Percentiles rank a stretch among this genome's conserved stretches.
phyloP scores from a whole-genome alignment of 176 grass and related monocot species.

The Dendrocalamus sinicus region DNA sequence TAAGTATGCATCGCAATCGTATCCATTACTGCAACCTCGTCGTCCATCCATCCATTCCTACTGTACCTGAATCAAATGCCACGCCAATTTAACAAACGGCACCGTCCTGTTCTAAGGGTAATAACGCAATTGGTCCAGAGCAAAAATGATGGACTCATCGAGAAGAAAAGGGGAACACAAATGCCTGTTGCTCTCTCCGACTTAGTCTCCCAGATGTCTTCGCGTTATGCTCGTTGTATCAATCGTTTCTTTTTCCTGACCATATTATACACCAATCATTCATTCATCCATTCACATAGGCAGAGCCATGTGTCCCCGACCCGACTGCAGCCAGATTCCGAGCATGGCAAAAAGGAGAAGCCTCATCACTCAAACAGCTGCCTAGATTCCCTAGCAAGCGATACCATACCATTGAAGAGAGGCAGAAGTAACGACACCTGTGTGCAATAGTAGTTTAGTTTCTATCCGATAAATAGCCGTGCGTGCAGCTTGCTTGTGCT shows the following conservation, averaged over 20 bases:
- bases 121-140: not conserved
- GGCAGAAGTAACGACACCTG: constrained; percentile 4
- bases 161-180: not conserved
- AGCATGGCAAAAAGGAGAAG: constrained; percentile 35
- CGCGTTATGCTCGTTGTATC: not conserved
- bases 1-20: constrained; percentile 21
- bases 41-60: not conserved
- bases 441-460: not conserved
- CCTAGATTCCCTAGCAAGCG: not conserved
- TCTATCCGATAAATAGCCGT: constrained; percentile 28
- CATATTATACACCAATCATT: not conserved
- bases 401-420: constrained; percentile 25
- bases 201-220: constrained; percentile 22
- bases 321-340: not conserved
- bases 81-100: not conserved
- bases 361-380: not conserved
- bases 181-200: constrained; percentile 21
- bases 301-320: constrained; percentile 18
- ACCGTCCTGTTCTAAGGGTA: not conserved
- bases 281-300: not conserved
- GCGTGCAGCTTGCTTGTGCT: not conserved
- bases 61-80: not conserved
- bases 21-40: not conserved
- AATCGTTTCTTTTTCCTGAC: not conserved
- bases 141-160: not conserved